Evolutionary conservation across 306 rosid genomes (phyloP).

Genomic region (Vigna hirtella): DNA sequence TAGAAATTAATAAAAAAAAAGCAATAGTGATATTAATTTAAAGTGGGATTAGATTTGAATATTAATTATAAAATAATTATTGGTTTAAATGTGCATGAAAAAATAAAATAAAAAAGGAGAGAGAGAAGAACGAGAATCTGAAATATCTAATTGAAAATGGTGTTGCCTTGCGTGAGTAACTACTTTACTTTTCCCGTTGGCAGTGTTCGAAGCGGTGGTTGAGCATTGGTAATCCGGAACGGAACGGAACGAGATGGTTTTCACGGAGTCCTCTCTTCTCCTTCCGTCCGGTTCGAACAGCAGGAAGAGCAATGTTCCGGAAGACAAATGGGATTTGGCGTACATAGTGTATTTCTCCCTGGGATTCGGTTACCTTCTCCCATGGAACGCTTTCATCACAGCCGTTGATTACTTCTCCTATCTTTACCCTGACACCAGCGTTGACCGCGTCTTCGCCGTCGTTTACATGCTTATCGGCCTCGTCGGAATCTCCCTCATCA

Average conservation of each 20-base stretch:
- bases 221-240: too few relatives aligned
- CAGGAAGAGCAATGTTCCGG: constrained; percentile 42
- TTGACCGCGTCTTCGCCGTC: constrained; percentile 85
- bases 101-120: too few relatives aligned
- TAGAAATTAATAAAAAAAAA: too few relatives aligned
- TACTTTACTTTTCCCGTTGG: too few relatives aligned
- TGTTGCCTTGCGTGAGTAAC: too few relatives aligned
- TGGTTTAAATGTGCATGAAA: too few relatives aligned
- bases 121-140: too few relatives aligned
- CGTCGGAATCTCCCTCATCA: constrained; percentile 57
- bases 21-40: too few relatives aligned
- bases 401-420: constrained; percentile 89
- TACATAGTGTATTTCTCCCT: constrained; percentile 78
- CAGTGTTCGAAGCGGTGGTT: too few relatives aligned
- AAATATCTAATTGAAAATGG: too few relatives aligned
- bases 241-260: constrained; percentile 15
- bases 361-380: constrained; percentile 84
- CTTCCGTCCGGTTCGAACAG: constrained; percentile 29
- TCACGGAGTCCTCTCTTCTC: constrained; percentile 35
- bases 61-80: too few relatives aligned
- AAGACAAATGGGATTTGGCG: constrained; percentile 65
- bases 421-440: constrained; percentile 81
- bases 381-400: constrained; percentile 95
- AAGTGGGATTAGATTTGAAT: too few relatives aligned
- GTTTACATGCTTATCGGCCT: constrained; percentile 69